Base-by-base conservation (phyloP, 129 eudicot genomes). In the Mikania micrantha region DNA sequence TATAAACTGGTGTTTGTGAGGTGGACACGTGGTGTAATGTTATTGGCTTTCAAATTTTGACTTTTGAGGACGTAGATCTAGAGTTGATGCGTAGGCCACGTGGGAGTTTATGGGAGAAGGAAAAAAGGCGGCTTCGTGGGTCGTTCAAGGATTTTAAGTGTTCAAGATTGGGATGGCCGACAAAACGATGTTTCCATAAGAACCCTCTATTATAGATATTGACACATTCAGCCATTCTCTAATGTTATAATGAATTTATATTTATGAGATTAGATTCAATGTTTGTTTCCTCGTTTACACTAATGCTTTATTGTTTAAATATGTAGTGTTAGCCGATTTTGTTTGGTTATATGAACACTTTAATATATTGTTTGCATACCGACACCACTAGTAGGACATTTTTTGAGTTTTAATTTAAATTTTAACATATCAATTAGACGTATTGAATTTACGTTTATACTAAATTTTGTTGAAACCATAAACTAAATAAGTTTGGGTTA, bases 51-150 rank as follows among this genome's bases (percentile, higher is more conserved):
- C 24, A 32, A 24, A 9, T 53, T 3, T 9, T 67, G 77, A 56
- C 61, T 67, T 49, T 56, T 59, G 15, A 36, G 60, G 66, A 20
- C 13, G 53, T 58, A 16, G 75, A 73, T 81, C 74, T 53, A 57
- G 68, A 74, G 72, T 62, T 54, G 72, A 6, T 25, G 67, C 53
- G 21, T 57, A 19, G 17, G 31, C 76, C 77, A 73, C 78, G 88
- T 80, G 84, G 81, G 47, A 27, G 4, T 49, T 76, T 4, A 60
- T 57, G 72, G 82, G 71, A 36, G 84, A 27, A 47, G 28, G 72
- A 68, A 63, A 71, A 32, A 75, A 35, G 81, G 56, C 70, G 75
- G 78, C 80, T 77, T 79, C 88, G 49, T 57, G 77, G 79, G 64
- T 40, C 57, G 67, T 71, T 70, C 82, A 62, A 56, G 56, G 60